phyloP scores from a whole-genome alignment of 345 rosid species.

The Lagerstroemia speciosa region DNA sequence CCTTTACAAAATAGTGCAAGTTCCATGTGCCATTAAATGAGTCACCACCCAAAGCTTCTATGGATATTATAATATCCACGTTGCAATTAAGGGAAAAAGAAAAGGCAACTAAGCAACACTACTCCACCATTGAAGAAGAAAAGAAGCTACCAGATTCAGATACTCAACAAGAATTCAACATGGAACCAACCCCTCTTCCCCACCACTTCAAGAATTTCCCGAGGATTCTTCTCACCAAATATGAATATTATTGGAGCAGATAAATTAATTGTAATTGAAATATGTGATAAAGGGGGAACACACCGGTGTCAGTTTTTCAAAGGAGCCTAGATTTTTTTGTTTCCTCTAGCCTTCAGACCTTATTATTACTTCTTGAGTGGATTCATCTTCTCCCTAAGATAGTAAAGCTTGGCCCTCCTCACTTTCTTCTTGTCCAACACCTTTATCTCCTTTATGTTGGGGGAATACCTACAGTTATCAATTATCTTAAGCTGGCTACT shows the following conservation, averaged over 20 bases:
- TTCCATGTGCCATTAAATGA: constrained; percentile 2
- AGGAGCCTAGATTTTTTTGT: background rate
- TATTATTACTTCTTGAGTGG: constrained; percentile 55
- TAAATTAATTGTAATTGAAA: background rate
- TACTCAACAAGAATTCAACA: background rate
- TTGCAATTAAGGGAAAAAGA: background rate
- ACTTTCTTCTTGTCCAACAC: constrained; percentile 91
- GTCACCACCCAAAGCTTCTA: background rate
- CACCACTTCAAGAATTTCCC: background rate
- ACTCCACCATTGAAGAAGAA: background rate
- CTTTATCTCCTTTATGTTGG: constrained; percentile 88
- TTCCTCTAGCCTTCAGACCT: constrained; percentile 8
- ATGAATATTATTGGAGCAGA: background rate
- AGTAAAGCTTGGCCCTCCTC: constrained; percentile 93
- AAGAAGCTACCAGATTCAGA: constrained; percentile 1
- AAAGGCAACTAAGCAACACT: background rate
- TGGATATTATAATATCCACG: background rate
- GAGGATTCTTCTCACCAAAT: background rate
- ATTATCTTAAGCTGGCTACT: background rate
- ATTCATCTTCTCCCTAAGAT: constrained; percentile 89
- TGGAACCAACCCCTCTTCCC: background rate
- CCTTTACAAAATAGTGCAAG: background rate
- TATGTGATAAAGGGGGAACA: background rate
- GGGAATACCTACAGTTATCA: constrained; percentile 64
- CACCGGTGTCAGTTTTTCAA: background rate